Conservation (phyloP, 768 basidiomycete species). For the Pleurotus tuoliensis region DNA sequence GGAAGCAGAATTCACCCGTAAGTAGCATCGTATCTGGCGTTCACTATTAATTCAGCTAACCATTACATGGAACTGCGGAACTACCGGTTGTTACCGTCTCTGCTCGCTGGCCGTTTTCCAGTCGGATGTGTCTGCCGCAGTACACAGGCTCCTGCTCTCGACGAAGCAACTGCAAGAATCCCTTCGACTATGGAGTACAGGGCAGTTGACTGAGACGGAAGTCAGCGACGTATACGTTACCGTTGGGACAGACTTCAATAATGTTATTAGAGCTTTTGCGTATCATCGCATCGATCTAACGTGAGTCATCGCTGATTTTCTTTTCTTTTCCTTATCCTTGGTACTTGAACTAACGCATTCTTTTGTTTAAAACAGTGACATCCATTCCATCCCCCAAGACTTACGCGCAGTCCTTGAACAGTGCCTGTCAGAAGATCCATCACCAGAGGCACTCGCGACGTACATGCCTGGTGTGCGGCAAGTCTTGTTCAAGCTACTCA, state of each 20-base stretch:
- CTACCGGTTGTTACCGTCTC: too few relatives aligned
- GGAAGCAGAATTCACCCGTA: conserved; percentile 4
- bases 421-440: conserved; percentile 74
- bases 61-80: too few relatives aligned
- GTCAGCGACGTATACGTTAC: conserved; percentile 90
- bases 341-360: background rate
- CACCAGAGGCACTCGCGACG: conserved; percentile 61
- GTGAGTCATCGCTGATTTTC: conserved; percentile 37
- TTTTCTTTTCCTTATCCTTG: background rate
- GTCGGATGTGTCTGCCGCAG: conserved; percentile 56
- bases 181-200: conserved; percentile 64
- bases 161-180: conserved; percentile 81
- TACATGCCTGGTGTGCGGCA: conserved; percentile 81
- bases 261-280: conserved; percentile 71
- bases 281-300: conserved; percentile 70
- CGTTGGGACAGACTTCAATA: conserved; percentile 87
- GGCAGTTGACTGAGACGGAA: conserved; percentile 55
- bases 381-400: conserved; percentile 58
- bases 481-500: conserved; percentile 79
- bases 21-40: background rate
- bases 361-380: conserved; percentile 41
- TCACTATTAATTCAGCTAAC: background rate
- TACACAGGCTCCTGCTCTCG: conserved; percentile 66
- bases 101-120: background rate
- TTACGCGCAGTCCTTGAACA: conserved; percentile 63